Evolutionary conservation across 2,329 filamentous ascomycete genomes (phyloP).

Genomic region (Diaporthe longicolla): DNA sequence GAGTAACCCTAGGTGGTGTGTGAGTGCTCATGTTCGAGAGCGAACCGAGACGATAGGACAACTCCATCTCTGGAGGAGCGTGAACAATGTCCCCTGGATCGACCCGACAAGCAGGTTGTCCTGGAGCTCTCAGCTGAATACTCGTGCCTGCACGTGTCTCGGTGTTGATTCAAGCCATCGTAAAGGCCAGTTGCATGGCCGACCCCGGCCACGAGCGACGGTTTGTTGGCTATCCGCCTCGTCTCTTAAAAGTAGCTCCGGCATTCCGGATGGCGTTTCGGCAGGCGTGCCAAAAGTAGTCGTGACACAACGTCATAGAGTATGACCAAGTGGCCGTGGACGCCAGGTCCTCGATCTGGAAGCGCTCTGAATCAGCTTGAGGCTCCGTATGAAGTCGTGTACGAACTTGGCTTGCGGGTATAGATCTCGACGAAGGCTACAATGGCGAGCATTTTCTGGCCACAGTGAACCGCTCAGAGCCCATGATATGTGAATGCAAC

Average conservation of each 20-base stretch:
- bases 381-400: background rate
- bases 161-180: slow-evolving; percentile 11
- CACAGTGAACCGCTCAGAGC: background rate
- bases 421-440: too few species aligned
- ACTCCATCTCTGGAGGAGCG: slow-evolving; percentile 9
- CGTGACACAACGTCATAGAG: background rate
- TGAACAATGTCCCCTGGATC: background rate
- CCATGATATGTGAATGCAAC: background rate
- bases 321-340: background rate
- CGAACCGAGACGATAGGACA: slow-evolving; percentile 34
- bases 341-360: background rate
- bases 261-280: background rate
- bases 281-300: background rate
- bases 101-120: background rate
- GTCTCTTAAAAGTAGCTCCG: background rate
- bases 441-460: background rate
- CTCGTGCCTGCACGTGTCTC: slow-evolving; percentile 33
- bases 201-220: slow-evolving; percentile 4
- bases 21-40: slow-evolving; percentile 43
- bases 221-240: slow-evolving; percentile 3
- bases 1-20: slow-evolving; percentile 24
- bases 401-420: background rate
- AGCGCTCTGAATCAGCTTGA: background rate
- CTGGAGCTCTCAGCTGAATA: slow-evolving; percentile 6
- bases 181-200: slow-evolving; percentile 6